Conservation (phyloP, 2,329 filamentous ascomycete genomes). For the Neonectria magnoliae region DNA sequence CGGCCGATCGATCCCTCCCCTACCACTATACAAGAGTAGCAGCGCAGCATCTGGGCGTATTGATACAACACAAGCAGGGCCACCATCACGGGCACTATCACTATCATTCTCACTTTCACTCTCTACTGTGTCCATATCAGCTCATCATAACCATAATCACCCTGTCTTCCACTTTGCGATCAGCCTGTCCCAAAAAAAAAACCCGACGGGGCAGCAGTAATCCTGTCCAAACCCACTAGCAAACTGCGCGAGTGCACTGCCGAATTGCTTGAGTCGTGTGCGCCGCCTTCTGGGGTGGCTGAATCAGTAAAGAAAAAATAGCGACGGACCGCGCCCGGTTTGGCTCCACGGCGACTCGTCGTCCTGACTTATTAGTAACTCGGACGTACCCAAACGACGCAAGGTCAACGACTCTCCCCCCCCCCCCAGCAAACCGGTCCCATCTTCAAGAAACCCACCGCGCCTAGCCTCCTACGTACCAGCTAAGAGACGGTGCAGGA, state of each 20-base stretch:
- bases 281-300: constrained; percentile 35
- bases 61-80: constrained; percentile 6
- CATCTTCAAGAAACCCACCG: constrained; percentile 32
- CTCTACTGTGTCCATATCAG: neutral
- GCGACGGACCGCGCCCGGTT: constrained; percentile 27
- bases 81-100: neutral
- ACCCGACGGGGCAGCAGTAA: neutral
- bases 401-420: constrained; percentile 28
- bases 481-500: constrained; percentile 18
- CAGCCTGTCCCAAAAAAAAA: constrained; percentile 29
- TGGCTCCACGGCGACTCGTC: constrained; percentile 16
- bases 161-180: neutral
- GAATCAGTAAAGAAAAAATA: constrained; percentile 34
- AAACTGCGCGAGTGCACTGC: constrained; percentile 29
- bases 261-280: constrained; percentile 34
- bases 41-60: neutral
- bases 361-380: constrained; percentile 5
- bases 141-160: neutral
- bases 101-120: no score
- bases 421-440: constrained; percentile 34
- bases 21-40: constrained; percentile 11
- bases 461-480: constrained; percentile 10
- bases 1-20: constrained; percentile 40
- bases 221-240: constrained; percentile 26
- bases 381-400: constrained; percentile 25